Evolutionary conservation across 768 basidiomycete species (phyloP), one percentile per base, ranked within the genome.

Genomic region (Boletus patriciae): DNA sequence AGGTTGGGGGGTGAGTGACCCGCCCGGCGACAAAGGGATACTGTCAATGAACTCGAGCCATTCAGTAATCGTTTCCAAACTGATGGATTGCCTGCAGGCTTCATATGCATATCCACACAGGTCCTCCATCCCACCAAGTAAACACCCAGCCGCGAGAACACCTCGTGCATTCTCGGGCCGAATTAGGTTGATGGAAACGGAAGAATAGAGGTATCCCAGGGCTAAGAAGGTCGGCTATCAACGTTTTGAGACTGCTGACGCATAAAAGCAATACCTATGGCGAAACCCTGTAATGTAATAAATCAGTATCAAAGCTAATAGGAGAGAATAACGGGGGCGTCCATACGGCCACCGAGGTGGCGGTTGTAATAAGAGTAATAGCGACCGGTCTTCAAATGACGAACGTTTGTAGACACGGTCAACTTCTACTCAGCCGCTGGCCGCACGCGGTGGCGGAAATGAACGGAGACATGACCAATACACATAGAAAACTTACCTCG

Each of bases 111-210:
- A 87, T 60, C 80, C 80, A 72, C 86, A 88, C 36, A 95, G 77
- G 36, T 94, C 90, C 44, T 92, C 85, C 88, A 94, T 89, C 43
- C 90, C 92, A 50, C 90, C 91, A 44, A 94, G 82, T 34, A 93
- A 77, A 72, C 86, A 91, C 15, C 88, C 89, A 44, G 92, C 88
- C 45, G 92, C 90, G 48, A 96, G 84, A 38, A 93, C 88, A 19
- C 85, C 86, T 67, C 92, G 85, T 54, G 92, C 88, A 73, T 94
- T 94, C 66, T 85, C 81, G 49, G 88, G 81, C 65, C 81, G 82
- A 62, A 95, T 80, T 58, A 85, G 73, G 66, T 76, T 81, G 62
- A 90, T 73, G 48, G 88, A 88, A 57, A 85, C 76, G 56, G 84
- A 81, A 48, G 89, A 92, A 72, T 90, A 90, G 47, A 89, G 82